Base-by-base conservation (phyloP, 768 basidiomycete genomes). In the Neoboletus magnificus region DNA sequence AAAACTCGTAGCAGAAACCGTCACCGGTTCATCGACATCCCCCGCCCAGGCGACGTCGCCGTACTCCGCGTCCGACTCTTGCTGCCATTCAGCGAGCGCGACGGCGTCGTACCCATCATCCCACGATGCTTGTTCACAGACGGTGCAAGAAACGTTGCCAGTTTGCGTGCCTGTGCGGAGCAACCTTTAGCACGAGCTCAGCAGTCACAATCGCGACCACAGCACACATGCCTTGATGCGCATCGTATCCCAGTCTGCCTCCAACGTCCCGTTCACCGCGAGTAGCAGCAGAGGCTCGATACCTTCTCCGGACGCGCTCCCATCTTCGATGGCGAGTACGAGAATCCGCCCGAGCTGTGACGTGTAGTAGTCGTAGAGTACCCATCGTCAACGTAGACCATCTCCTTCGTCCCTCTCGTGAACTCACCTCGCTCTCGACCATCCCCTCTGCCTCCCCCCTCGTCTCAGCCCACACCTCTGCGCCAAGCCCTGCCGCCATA, bases 391-490 rank as follows among this genome's bases (percentile, higher is more conserved):
- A 47, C 22, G 22, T 9, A 44, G 23, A 23, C 11, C 11, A 11
- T 15, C 16, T 16, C 29, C n/a, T 4, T 6, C 10, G 42, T 16
- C 30, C 32, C 12, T 5, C 13, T 16, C 30, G 23, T 25, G 13
- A 23, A 68, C 76, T 62, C 61, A 89, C 89, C 80, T 91, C 89
- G 67, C 85, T 85, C 56, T 91, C 89, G 4, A 84, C 85, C 83
- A 86, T 87, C 18, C 86, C 87, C 20, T 64, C 64, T 5, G 41
- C 59, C 10, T 70, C 77, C 23, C 81, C 83, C 56, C 76, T 78
- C 27, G 84, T 87, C 71, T 91, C 89, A 48, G 82, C 82, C 89
- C 90, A 92, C 33, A 89, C 77, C 68, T 91, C 89, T 11, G 82
- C 82, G 40, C 83, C 82, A 30, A 92, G 71, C 16, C 89, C 89